Evolutionary conservation across 1,284 basidiomycete genomes (phyloP), one percentile per base, ranked within the genome.

Genomic region (Cerrena zonata): DNA sequence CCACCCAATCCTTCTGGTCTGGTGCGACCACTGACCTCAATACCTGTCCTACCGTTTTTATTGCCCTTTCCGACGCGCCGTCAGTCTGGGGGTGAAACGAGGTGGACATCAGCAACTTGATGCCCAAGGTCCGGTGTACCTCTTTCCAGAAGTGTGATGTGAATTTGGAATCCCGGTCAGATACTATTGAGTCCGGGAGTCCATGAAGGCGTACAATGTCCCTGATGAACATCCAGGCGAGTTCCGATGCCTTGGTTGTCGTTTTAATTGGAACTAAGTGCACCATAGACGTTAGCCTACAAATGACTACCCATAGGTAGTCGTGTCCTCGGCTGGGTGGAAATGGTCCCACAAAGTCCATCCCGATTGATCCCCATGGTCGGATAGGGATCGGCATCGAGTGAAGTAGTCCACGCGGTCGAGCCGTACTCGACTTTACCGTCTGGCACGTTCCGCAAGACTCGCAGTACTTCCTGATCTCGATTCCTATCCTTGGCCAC

Each of bases 61-160:
- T 41, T 10, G 11, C 19, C 10, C 40, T 10, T 22, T 41, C 40
- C 40, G 40, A 41, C 21, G 19, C 40, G 10, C 40, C 40, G n/a
- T n/a, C n/a, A n/a, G n/a, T n/a, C n/a, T n/a, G n/a, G n/a, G n/a
- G n/a, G n/a, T n/a, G n/a, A n/a, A n/a, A n/a, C n/a, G n/a, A n/a
- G n/a, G n/a, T n/a, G n/a, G 73, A 76, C 67, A 76, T 70, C 2
- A 67, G 51, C 0, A 73, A 56, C 43, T 64, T 65, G 0, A 63
- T 61, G 2, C 69, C 68, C 1, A 71, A 24, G 5, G 70, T 13
- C 7, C 59, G 43, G 36, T 69, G 62, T 0, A 69, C 48, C 46
- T 68, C 62, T 5, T 48, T 19, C 69, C 68, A 71, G 57, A 63
- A 71, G 43, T 51, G 53, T 0, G 67, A 65, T 0, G 65, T 71